phyloP scores from a whole-genome alignment of 768 basidiomycete species.

The Ramaria rubella region DNA sequence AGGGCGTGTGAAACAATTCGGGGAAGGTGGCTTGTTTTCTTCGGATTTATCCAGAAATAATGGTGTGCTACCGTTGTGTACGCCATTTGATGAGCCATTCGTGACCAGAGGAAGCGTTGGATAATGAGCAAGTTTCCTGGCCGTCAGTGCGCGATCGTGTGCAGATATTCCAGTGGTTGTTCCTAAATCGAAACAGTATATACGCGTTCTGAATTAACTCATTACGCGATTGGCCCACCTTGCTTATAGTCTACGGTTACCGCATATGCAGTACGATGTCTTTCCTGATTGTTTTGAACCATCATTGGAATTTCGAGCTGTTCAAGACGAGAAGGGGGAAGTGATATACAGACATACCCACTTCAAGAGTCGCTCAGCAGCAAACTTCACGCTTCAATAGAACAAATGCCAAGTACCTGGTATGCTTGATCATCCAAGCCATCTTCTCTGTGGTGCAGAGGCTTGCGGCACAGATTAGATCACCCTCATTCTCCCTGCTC shows the following conservation, averaged over 20 bases:
- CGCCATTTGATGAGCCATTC: constrained; percentile 7
- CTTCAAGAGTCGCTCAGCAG: constrained; percentile 34
- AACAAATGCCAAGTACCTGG: constrained; percentile 55
- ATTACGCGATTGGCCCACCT: constrained; percentile 41
- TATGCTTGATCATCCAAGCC: constrained; percentile 98
- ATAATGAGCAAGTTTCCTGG: constrained; percentile 65
- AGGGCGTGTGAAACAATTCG: constrained; percentile 81
- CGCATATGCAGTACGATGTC: constrained; percentile 90
- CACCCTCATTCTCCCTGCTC: constrained; percentile 93
- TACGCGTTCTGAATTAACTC: neutral
- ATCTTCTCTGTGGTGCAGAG: constrained; percentile 91
- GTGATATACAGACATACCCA: constrained; percentile 88
- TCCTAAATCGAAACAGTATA: constrained; percentile 36
- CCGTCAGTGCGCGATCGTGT: constrained; percentile 87
- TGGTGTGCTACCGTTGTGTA: neutral
- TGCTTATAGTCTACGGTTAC: constrained; percentile 91
- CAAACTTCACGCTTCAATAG: neutral
- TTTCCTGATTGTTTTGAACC: constrained; percentile 86
- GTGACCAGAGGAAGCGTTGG: neutral
- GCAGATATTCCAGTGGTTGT: constrained; percentile 97
- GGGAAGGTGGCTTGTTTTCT: constrained; percentile 29
- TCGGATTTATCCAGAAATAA: neutral
- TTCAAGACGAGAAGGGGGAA: constrained; percentile 69
- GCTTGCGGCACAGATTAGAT: constrained; percentile 82
- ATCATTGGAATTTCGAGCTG: constrained; percentile 87